Base-by-base conservation (phyloP, 2,329 filamentous ascomycete genomes). In the Trichoderma sp. region DNA sequence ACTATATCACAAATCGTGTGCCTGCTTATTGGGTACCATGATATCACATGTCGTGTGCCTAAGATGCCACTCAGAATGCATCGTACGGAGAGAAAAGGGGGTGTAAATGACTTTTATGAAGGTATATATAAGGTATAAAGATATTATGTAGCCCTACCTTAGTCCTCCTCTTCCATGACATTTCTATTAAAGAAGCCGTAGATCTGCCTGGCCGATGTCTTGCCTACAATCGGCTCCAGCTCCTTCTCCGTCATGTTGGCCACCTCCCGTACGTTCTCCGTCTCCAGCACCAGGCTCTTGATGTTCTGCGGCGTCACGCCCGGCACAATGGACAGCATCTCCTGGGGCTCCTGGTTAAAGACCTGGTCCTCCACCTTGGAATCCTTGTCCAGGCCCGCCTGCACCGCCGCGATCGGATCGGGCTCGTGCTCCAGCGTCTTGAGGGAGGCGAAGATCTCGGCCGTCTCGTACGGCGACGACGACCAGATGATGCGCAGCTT, bases 401-500 rank as follows among this genome's bases (percentile, higher is more conserved):
- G 87, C 7, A 97, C 93, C 0, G 95, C 95, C 3, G 87, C 88
- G 43, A 96, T 84, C 1, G 95, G 95, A 75, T 99, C 93, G 0
- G 95, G 95, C 77, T 99, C 95, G 3, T 89, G 83, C 71, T 94
- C 90, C 72, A 93, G 90, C 69, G 92, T 90, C 80, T 99, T 99
- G 63, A 99, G 85, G 69, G 92, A 89, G 72, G 93, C 90, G 75
- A 99, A 98, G 68, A 99, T 98, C 79, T 98, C 93, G 1, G 95
- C 95, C 0, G 95, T 98, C 76, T 99, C 93, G 74, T 96, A 97
- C 0, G 95, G 94, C 12, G 90, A 93, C 9, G 87, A 91, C 9
- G 91, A 95, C 95, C 95, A 99, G 71, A 99, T 92, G 71, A 99
- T 90, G 69, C 92, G 90, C 56, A 99, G 83, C 24, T 87, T 87